Evolutionary conservation across 108 stramenopile genomes (phyloP).

Genomic region (Nitzschia inconspicua): DNA sequence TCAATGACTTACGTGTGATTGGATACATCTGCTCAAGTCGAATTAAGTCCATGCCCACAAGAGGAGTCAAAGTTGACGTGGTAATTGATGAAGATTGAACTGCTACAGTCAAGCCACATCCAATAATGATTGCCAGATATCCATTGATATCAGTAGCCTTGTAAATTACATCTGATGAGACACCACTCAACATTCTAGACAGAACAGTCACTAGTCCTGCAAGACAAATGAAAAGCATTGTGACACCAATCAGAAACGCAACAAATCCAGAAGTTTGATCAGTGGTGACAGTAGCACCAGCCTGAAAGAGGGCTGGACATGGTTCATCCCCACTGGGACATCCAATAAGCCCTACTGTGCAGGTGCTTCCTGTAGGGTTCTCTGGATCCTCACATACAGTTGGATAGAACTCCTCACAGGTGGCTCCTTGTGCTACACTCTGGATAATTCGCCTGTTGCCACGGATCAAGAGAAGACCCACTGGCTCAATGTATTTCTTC

Average conservation of each 20-base stretch:
- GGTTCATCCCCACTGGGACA: constrained; percentile 43
- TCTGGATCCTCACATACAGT: constrained; percentile 31
- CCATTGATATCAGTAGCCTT: constrained; percentile 73
- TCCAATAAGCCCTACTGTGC: constrained; percentile 49
- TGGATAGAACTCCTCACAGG: constrained; percentile 44
- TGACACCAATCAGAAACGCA: constrained; percentile 47
- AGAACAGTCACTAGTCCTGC: constrained; percentile 60
- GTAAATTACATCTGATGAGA: constrained; percentile 52
- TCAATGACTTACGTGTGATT: constrained; percentile 51
- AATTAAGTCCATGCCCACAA: constrained; percentile 63
- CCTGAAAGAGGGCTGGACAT: constrained; percentile 65
- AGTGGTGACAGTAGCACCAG: constrained; percentile 43
- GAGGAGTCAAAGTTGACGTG: constrained; percentile 65
- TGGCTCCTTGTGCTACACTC: constrained; percentile 33
- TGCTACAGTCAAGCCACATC: constrained; percentile 50
- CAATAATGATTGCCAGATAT: constrained; percentile 56
- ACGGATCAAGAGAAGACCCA: constrained; percentile 46
- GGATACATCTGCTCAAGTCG: constrained; percentile 60
- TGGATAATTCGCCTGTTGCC: constrained; percentile 63
- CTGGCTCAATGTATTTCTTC: constrained; percentile 49
- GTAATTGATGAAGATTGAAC: constrained; percentile 68
- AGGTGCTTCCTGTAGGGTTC: constrained; percentile 34
- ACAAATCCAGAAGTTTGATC: constrained; percentile 60
- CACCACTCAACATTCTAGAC: constrained; percentile 32
- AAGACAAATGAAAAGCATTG: constrained; percentile 58